phyloP scores from a whole-genome alignment of 2,329 filamentous ascomycete genomes.

The Phyllosticta citriasiana region DNA sequence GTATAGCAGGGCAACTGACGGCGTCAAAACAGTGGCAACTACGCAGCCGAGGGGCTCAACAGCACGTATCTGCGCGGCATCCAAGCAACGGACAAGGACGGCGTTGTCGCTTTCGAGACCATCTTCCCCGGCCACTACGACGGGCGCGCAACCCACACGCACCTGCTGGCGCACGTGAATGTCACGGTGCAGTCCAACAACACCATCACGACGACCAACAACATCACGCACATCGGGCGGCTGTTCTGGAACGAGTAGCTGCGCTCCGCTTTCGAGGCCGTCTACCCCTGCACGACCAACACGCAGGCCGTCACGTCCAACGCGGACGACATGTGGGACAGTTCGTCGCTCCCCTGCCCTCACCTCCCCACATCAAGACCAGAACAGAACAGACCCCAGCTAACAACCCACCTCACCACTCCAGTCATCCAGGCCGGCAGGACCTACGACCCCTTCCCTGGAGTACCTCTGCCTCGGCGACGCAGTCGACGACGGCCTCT shows the following conservation, averaged over 20 bases:
- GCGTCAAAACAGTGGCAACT: constrained; percentile 28
- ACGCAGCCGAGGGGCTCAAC: constrained; percentile 21
- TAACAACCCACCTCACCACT: not conserved
- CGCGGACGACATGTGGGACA: constrained; percentile 37
- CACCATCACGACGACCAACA: constrained; percentile 39
- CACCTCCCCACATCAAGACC: too few species aligned
- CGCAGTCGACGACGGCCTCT: constrained; percentile 23
- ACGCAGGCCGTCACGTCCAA: constrained; percentile 39
- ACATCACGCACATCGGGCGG: constrained; percentile 53
- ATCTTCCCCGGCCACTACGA: constrained; percentile 36
- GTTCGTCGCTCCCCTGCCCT: too few species aligned
- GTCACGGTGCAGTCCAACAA: constrained; percentile 37
- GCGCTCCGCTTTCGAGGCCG: constrained; percentile 40
- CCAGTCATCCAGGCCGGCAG: constrained; percentile 36
- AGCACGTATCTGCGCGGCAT: constrained; percentile 39
- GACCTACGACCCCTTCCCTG: constrained; percentile 44
- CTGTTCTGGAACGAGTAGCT: constrained; percentile 54
- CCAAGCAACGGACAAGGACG: constrained; percentile 36
- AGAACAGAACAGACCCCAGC: constrained; percentile 14
- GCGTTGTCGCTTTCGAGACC: constrained; percentile 41
- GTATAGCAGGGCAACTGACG: constrained; percentile 21
- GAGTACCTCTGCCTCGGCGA: constrained; percentile 49
- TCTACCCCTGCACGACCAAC: constrained; percentile 36
- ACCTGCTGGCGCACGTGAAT: constrained; percentile 27
- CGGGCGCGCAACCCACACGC: constrained; percentile 30